Conservation (phyloP, 192 early-diverging fungal species). For the Coemansia furcata region DNA sequence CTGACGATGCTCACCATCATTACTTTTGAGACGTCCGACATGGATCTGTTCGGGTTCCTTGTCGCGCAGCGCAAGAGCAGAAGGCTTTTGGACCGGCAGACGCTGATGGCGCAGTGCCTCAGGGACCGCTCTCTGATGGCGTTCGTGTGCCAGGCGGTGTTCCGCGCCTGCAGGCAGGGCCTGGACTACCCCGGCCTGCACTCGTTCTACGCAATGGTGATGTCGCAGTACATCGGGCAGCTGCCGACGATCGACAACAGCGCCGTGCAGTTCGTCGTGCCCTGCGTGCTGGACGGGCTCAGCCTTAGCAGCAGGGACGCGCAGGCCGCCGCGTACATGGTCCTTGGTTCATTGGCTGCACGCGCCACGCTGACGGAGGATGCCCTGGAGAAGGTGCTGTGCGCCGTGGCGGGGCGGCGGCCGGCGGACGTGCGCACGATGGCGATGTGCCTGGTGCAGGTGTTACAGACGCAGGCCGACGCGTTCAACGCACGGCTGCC, state of each 20-base stretch:
- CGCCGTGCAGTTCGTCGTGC: slow-evolving; percentile 45
- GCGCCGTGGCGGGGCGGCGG: slow-evolving; percentile 45
- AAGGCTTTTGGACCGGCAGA: slow-evolving; percentile 63
- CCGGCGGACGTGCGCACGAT: slow-evolving; percentile 28
- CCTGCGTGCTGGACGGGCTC: slow-evolving; percentile 34
- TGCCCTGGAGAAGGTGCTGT: slow-evolving; percentile 30
- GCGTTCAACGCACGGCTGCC: slow-evolving; percentile 4
- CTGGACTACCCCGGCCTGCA: slow-evolving; percentile 38
- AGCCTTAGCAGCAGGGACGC: slow-evolving; percentile 17
- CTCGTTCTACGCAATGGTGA: slow-evolving; percentile 41
- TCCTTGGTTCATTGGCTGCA: slow-evolving; percentile 28
- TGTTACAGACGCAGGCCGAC: slow-evolving; percentile 41
- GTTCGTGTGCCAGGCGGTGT: slow-evolving; percentile 72
- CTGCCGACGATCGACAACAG: slow-evolving; percentile 23
- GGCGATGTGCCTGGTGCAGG: slow-evolving; percentile 35
- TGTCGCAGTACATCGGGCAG: slow-evolving; percentile 38
- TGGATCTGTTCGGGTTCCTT: slow-evolving; percentile 41
- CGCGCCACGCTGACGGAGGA: slow-evolving; percentile 34
- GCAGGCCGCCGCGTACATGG: slow-evolving; percentile 47
- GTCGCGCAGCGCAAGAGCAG: slow-evolving; percentile 45
- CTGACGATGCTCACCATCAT: slow-evolving; percentile 77
- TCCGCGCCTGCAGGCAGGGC: slow-evolving; percentile 28
- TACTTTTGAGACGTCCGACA: slow-evolving; percentile 58
- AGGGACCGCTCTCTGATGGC: slow-evolving; percentile 70
- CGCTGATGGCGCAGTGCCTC: slow-evolving; percentile 67